Base-by-base conservation (phyloP, 2,329 filamentous ascomycete genomes). In the Botrytis galanthina region DNA sequence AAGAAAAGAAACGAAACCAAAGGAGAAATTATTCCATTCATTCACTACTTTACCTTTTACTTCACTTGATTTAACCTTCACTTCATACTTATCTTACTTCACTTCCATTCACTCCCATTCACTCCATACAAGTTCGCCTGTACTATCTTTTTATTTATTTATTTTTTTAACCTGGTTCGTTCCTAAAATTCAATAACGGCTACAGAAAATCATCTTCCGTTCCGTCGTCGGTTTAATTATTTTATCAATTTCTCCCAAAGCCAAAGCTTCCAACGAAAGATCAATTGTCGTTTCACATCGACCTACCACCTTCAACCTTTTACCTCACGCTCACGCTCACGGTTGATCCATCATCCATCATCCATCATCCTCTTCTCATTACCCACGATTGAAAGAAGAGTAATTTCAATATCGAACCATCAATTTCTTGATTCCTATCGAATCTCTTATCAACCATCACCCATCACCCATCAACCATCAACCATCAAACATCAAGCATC, bases 201-300 rank as follows among this genome's bases (percentile, higher is more conserved):
- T 57, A n/a, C n/a, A n/a, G n/a, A n/a, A n/a, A 4, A 60, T 70
- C 35, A 70, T 60, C 67, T 70, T 70, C 67, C 67, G 67, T 60
- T 60, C 67, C 67, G 51, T 69, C 35, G 16, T 35, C 67, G 67
- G 29, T 60, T 70, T 70, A 32, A 69, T 57, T 69, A 9, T 42
- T 39, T 54, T 4, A 59, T 44, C 37, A 44, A 46, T 67, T n/a
- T 54, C 32, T 67, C 44, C 63, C 39, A 22, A n/a, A 16, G 46
- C 63, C 39, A 22, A n/a, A 16, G 46, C 46, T 48, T 48, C 22
- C 29, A 48, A 22, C 62, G 20, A 66, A 26, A 46, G 10, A 48
- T 48, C 63, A 48, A 66, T 66, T 66, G 20, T 51, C 44, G 63
- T 66, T 67, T 67, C 46, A 67, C 32, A 37, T 26, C 46, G 29